phyloP scores from a whole-genome alignment of 2,329 filamentous ascomycete species.

The Microascus cirrosus region DNA sequence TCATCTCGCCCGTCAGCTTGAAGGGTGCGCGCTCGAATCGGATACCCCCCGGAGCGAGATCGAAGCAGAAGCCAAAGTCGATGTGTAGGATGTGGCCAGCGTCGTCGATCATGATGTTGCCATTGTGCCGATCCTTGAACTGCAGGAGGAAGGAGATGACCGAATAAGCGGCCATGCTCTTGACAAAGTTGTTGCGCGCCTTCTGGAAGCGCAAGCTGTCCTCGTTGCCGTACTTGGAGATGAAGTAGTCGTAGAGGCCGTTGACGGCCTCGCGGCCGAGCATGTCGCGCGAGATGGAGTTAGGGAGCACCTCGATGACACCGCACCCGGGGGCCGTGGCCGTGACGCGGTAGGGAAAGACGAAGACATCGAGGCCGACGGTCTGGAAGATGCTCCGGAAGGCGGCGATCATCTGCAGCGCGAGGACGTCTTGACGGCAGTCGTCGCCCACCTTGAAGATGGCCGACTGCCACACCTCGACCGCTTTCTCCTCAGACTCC shows the following conservation, averaged over 20 bases:
- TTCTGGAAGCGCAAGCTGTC: conserved; percentile 91
- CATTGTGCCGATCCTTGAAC: conserved; percentile 98
- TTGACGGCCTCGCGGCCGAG: conserved; percentile 96
- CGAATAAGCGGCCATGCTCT: conserved; percentile 97
- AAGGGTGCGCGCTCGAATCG: conserved; percentile 97
- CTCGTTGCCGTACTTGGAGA: conserved; percentile 94
- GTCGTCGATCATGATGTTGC: conserved; percentile 99
- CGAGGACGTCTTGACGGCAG: conserved; percentile 91
- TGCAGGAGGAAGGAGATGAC: conserved; percentile 94
- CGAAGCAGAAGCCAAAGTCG: conserved; percentile 98
- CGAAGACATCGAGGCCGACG: conserved; percentile 90
- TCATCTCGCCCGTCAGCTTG: conserved; percentile 95
- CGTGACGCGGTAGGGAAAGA: conserved; percentile 94
- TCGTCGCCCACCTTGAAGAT: conserved; percentile 99
- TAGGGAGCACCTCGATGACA: conserved; percentile 94
- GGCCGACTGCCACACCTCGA: conserved; percentile 97
- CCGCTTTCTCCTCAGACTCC: conserved; percentile 44
- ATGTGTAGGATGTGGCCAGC: conserved; percentile 96
- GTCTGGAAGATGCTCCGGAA: conserved; percentile 96
- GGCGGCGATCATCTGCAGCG: conserved; percentile 93
- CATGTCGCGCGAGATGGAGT: conserved; percentile 98
- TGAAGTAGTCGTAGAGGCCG: conserved; percentile 95
- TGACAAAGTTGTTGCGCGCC: conserved; percentile 94
- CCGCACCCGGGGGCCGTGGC: conserved; percentile 95
- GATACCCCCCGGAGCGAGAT: conserved; percentile 92